Base-by-base conservation (phyloP, 148 eudicot genomes). In the Fagopyrum homotropicum region DNA sequence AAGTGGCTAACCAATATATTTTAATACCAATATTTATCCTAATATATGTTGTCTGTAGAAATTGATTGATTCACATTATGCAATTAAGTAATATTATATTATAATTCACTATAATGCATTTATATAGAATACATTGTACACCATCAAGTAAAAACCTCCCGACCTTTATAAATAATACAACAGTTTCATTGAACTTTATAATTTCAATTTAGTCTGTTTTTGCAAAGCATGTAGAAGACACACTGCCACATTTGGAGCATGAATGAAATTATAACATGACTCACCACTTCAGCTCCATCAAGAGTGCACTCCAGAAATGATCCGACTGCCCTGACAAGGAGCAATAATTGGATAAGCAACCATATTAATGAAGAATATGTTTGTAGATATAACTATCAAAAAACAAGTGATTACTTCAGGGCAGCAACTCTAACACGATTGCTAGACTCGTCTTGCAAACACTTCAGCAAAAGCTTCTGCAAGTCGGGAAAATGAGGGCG, bases 351-450 rank as follows among this genome's bases (percentile, higher is more conserved):
- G 69, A 48, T 72, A 72, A 64, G 69, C 63, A 78, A 73, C 68
- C 68, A 77, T 30, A 45, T 66, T 35, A 71, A 82, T 22, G 54
- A 52, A 51, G 12, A 46, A 14, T 45, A 47, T 54, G 40, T 77
- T 44, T 47, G 22, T 44, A 57, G 75, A 64, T 66, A 5, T 15
- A 47, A 45, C 17, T 66, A 69, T 64, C 8, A 72, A 64, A 3
- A 77, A 55, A 45, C 57, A 72, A 69, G 75, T 69, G 54, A 82
- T 79, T 90, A 94, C 98, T 94, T 94, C 76, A 94, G 92, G 60
- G 97, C 98, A 56, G 98, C 96, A 83, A 91, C 87, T 88, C 98
- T 88, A 79, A 94, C 95, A 56, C 91, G 90, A 79, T 84, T 88
- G 86, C 97, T 90, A 52, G 93, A 80, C 84, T 94, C 98, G 77